phyloP scores from a whole-genome alignment of 2,329 filamentous ascomycete species.

The Hypoxylon sp. region DNA sequence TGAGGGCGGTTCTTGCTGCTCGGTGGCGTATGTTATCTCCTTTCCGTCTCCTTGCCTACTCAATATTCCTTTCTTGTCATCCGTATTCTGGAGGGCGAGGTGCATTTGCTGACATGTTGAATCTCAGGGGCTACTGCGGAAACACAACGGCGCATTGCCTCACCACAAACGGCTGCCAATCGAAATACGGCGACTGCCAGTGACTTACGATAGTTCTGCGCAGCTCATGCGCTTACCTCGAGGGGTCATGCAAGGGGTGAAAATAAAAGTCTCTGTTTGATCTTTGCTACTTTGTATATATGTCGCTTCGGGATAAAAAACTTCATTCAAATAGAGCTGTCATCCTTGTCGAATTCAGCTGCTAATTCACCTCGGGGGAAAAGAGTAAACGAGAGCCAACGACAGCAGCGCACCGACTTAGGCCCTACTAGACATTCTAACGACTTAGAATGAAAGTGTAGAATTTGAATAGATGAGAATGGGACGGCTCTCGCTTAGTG shows the following conservation, averaged over 20 bases:
- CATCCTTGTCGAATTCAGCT: neutral
- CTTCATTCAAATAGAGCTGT: neutral
- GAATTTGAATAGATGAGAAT: neutral
- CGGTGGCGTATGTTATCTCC: slow-evolving; percentile 45
- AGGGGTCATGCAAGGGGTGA: neutral
- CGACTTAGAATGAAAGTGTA: neutral
- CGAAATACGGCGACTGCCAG: slow-evolving; percentile 47
- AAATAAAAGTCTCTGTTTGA: neutral
- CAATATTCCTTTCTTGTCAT: neutral
- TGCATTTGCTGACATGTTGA: slow-evolving; percentile 12
- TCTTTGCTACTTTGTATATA: neutral
- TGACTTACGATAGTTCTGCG: neutral
- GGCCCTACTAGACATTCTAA: neutral
- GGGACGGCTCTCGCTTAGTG: neutral
- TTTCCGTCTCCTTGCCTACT: neutral
- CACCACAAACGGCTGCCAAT: slow-evolving; percentile 47
- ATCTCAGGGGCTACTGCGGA: slow-evolving; percentile 50
- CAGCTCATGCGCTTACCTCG: neutral
- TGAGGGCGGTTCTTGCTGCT: slow-evolving; percentile 47
- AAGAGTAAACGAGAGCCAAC: neutral
- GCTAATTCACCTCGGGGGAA: neutral
- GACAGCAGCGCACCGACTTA: neutral
- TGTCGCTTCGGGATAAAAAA: neutral
- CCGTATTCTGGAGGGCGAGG: neutral
- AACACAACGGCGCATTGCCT: slow-evolving; percentile 49